Evolutionary conservation across 495 filamentous ascomycete species (phyloP).

Genomic region (Margaritispora aquatica): DNA sequence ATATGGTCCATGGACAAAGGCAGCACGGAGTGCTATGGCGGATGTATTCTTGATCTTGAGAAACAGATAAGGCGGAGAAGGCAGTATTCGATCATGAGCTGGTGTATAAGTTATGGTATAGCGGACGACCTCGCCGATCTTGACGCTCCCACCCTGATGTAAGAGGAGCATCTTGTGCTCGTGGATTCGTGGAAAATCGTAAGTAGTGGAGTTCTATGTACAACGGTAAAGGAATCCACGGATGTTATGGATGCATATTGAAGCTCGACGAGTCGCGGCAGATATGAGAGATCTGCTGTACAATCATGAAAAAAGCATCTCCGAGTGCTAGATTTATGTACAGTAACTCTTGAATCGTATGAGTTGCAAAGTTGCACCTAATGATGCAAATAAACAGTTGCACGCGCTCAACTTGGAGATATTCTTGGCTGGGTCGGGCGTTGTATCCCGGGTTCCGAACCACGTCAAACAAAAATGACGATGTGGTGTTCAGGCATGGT

Average conservation of each 20-base stretch:
- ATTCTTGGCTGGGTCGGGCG: not conserved
- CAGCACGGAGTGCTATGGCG: slow-evolving; percentile 81
- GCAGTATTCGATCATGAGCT: slow-evolving; percentile 78
- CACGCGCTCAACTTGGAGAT: not conserved
- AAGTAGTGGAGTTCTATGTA: not conserved
- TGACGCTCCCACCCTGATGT: slow-evolving; percentile 48
- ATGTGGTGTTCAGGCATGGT: not conserved
- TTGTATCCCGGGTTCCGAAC: not conserved
- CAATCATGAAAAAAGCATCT: not conserved
- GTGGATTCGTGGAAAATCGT: not conserved
- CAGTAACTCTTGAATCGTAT: too few relatives aligned
- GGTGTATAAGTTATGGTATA: slow-evolving; percentile 94
- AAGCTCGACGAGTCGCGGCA: not conserved
- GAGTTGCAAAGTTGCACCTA: too few relatives aligned
- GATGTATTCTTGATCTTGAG: slow-evolving; percentile 90
- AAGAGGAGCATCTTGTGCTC: slow-evolving; percentile 19
- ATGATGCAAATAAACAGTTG: too few relatives aligned
- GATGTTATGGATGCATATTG: slow-evolving; percentile 4
- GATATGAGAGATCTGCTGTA: not conserved
- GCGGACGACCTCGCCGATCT: slow-evolving; percentile 83
- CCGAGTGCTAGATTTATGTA: not conserved
- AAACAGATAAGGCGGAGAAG: slow-evolving; percentile 68
- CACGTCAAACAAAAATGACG: slow-evolving; percentile 11
- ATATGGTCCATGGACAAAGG: slow-evolving; percentile 94
- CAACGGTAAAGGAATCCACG: not conserved